Base-by-base conservation (phyloP, 139 green algal species). In the Chlamydomonas incerta region DNA sequence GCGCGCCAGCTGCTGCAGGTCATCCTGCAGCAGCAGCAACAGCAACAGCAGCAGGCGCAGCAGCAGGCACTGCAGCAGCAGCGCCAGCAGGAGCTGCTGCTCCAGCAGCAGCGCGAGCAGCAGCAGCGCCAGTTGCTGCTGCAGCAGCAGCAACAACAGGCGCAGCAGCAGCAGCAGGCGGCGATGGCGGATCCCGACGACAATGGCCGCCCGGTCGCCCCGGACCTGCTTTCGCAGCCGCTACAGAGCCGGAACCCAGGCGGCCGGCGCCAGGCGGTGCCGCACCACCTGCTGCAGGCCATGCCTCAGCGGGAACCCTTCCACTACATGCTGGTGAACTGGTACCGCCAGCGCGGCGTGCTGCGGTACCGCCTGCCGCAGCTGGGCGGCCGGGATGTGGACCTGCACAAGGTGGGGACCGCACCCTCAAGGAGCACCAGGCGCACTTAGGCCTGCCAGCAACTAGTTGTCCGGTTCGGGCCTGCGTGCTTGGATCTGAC, bases 351-450 rank as follows among this genome's bases (percentile, higher is more conserved):
- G 21, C 88, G 90, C 15, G 65, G 91, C 28, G 88, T 90, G 67
- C 86, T 90, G 65, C 90, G 90, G 55, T 97, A 94, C 87, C 94
- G 94, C 82, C 82, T 93, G 29, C 92, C 94, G 52, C 89, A 88
- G n/a, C 95, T 96, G 82, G 90, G 91, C 20, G 84, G 92, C 31
- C 82, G 83, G 52, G 94, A 97, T 63, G 85, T 97, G 31, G 93
- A 97, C 88, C 86, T 97, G 50, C 87, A 93, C 80, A 91, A 80
- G 70, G 92, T 95, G 77, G 81, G 88, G n/a, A n/a, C n/a, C n/a
- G n/a, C n/a, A n/a, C n/a, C n/a, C n/a, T n/a, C n/a, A n/a, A n/a
- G n/a, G n/a, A n/a, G n/a, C n/a, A n/a, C n/a, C n/a, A n/a, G n/a
- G n/a, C n/a, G n/a, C n/a, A n/a, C n/a, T n/a, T n/a, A n/a, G n/a